Base-by-base conservation (phyloP, 345 rosid genomes). In the Carallia brachiata region DNA sequence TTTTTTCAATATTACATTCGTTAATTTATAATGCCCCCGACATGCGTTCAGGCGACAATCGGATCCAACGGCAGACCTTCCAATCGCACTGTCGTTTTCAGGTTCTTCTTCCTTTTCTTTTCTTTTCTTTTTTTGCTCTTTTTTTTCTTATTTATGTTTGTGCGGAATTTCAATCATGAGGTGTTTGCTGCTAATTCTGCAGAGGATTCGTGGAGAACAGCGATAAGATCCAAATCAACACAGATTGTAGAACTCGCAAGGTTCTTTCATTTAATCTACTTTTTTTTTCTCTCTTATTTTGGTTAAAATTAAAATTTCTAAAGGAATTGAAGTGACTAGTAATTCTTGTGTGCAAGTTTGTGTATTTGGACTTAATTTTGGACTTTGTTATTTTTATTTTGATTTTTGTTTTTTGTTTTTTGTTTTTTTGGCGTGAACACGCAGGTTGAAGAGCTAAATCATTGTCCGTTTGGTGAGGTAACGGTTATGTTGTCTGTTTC, bases 381-480 rank as follows among this genome's bases (percentile, higher is more conserved):
- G 63, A 32, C 23, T 23, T 23, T 23, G 34, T 32, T 32, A 32
- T 6, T 65, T 3, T 0, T 52, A 36, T 52, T 37, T 52, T 59
- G 40, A 5, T 23, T 40, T 52, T 62, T n/a, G 52, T 27, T 69
- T 5, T 59, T 12, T 27, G 5, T 6, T 3, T 68, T 30, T 50
- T 61, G 15, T 32, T 12, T 52, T 52, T 71, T 64, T 54, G 58
- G 23, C 50, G 44, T 75, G 13, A 57, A 34, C 69, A 6, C 82
- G 79, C 80, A 94, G 96, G 73, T 91, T 77, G 90, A 86, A 80
- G 97, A 94, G 85, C 87, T 94, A 68, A 81, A 81, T 72, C 87
- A 85, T n/a, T 84, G 87, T 62, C 90, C 96, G 0, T 83, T 88
- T 70, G 84, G 89, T 4, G 98, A 94, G 98, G 98, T 90, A 69